Evolutionary conservation across 164 flowering plant species (phyloP), one percentile per base, ranked within the genome.

Genomic region (Dillenia suffruticosa): DNA sequence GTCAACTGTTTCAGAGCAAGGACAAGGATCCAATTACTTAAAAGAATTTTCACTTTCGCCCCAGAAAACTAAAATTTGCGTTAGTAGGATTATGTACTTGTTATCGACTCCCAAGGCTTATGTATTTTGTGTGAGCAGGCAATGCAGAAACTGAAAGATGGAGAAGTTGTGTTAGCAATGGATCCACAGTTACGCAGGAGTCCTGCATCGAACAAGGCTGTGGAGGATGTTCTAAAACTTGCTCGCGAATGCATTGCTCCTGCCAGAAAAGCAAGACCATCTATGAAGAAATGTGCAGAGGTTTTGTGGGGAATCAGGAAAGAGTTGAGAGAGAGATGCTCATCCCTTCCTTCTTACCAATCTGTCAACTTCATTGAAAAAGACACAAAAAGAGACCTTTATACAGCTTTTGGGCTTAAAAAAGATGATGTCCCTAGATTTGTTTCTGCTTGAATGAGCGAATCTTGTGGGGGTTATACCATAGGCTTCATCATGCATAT

Each of bases 281-380:
- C 81, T 48, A 87, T 89, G 96, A 78, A 74, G 67, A 65, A 66
- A 43, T 89, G 92, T 46, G 92, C 70, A 0, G 89, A 87, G 70
- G 69, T 72, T 4, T 54, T 89, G 43, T 89, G 96, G 96, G 69
- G 56, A 13, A 79, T 84, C 12, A 63, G 92, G 13, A 83, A 73
- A 56, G 80, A 81, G 5, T 68, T 66, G 47, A 73, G 71, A 57
- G 53, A 50, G 12, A 50, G n/a, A 8, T 4, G 15, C 17, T 50
- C 8, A 8, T 46, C 61, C 11, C 53, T 68, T 40, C 45, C 71
- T 44, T 68, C 71, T 9, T 64, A 51, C 50, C 59, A 43, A 32
- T 75, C 83, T 17, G 73, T 62, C 8, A 49, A 70, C 52, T 54
- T 63, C 62, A 67, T 62, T 2, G 51, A 40, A 6, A 50, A 57